A percentile compares a stretch with the other conserved stretches of the same genome.
These are phyloP conservation scores for Luffa acutangula DNA, from an alignment of 306 rosid genomes.

Conservation along the genomic window DNA sequence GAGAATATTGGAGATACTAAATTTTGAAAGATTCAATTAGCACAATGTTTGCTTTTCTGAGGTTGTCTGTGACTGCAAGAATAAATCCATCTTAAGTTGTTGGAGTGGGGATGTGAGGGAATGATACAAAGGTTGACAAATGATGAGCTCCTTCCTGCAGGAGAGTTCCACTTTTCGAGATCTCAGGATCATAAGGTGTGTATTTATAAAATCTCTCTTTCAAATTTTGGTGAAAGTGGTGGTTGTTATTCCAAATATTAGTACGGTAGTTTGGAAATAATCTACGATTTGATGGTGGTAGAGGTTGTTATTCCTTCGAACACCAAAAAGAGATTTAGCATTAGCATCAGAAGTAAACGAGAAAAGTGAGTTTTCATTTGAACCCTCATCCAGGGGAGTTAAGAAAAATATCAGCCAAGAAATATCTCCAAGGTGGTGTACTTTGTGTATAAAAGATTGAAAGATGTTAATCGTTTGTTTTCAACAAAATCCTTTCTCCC, in stretches of 20 bases:
- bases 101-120: neutral
- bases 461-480: neutral
- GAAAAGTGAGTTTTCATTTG: neutral
- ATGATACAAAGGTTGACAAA: too few relatives aligned
- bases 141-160: too few relatives aligned
- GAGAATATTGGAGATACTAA: neutral
- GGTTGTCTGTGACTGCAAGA: too few relatives aligned
- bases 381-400: neutral
- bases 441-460: neutral
- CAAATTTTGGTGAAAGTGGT: neutral
- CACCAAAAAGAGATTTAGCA: too few relatives aligned
- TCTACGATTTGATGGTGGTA: neutral
- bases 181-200: neutral
- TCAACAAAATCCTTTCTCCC: neutral
- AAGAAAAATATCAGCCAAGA: neutral
- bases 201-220: neutral
- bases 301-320: neutral
- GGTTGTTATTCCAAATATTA: neutral
- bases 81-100: neutral
- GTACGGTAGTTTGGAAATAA: neutral
- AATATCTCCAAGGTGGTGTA: neutral
- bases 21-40: neutral
- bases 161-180: too few relatives aligned
- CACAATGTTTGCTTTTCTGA: too few relatives aligned
- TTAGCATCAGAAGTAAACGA: too few relatives aligned